Evolutionary conservation across 1,139 yeast genomes (phyloP).

Genomic region (Yamadazyma kanchanaburiensis): DNA sequence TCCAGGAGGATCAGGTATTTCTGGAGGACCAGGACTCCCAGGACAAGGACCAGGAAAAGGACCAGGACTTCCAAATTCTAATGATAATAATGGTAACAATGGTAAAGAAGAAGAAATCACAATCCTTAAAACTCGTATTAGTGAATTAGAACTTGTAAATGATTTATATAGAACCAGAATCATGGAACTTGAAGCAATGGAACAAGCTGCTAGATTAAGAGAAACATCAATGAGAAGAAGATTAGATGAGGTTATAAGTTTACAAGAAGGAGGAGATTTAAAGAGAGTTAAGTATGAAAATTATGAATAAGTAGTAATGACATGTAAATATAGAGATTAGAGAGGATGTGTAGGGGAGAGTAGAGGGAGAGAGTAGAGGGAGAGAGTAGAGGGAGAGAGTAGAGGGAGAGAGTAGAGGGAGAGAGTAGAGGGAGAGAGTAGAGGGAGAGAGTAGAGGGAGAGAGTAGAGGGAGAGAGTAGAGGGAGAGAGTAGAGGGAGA

Average conservation of each 20-base stretch:
- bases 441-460: too few species aligned
- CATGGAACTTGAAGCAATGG: slow-evolving; percentile 73
- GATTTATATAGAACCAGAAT: slow-evolving; percentile 82
- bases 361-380: too few species aligned
- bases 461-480: too few species aligned
- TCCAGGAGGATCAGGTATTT: neutral
- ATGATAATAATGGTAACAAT: slow-evolving; percentile 1
- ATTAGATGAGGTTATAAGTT: slow-evolving; percentile 41
- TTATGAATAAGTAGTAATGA: slow-evolving; percentile 1
- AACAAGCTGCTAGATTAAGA: slow-evolving; percentile 53
- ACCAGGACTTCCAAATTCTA: neutral
- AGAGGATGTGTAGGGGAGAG: neutral
- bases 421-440: too few species aligned
- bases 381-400: too few species aligned
- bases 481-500: too few species aligned
- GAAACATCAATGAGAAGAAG: slow-evolving; percentile 48
- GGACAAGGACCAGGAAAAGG: neutral
- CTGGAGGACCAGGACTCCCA: slow-evolving; percentile 1
- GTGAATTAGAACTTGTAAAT: slow-evolving; percentile 88
- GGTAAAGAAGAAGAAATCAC: slow-evolving; percentile 41
- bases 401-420: too few species aligned
- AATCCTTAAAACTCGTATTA: slow-evolving; percentile 66
- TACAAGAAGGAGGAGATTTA: slow-evolving; percentile 16
- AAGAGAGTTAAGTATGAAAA: slow-evolving; percentile 19
- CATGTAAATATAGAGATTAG: neutral